Conservation (phyloP, 805 yeast genomes). For the Jamesozyma lodderae region DNA sequence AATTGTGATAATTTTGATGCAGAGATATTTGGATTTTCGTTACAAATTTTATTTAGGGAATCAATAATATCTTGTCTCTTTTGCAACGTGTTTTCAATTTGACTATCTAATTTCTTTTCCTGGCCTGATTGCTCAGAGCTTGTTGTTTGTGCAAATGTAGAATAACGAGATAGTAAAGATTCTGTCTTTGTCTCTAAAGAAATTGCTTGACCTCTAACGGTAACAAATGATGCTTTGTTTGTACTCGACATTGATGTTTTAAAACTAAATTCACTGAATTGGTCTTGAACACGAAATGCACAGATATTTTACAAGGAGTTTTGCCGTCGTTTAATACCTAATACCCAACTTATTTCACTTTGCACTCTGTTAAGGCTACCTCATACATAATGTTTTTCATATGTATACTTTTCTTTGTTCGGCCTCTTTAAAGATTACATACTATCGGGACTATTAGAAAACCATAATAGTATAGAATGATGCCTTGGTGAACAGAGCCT, state of each 20-base stretch:
- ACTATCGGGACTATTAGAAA: no score
- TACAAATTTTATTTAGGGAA: conserved; percentile 44
- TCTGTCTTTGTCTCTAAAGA: conserved; percentile 64
- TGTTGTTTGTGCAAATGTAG: conserved; percentile 45
- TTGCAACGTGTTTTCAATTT: conserved; percentile 44
- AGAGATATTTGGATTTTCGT: conserved; percentile 48
- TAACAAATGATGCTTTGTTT: conserved; percentile 40
- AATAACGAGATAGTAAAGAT: conserved; percentile 40
- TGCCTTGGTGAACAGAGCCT: no score
- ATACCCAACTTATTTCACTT: no score
- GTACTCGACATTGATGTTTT: conserved; percentile 7
- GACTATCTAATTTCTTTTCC: conserved; percentile 37
- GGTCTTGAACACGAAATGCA: no score
- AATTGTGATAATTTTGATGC: conserved; percentile 74
- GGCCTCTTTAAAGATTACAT: no score
- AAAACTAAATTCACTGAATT: no score
- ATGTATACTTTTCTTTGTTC: no score
- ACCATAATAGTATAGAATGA: no score
- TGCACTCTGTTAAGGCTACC: no score
- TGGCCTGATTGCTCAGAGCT: conserved; percentile 40
- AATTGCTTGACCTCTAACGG: conserved; percentile 59
- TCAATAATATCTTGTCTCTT: conserved; percentile 47
- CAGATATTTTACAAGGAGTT: no score
- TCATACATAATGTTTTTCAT: no score
- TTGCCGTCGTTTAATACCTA: no score